These are phyloP conservation scores for Arthrocladium fulminans DNA, from an alignment of 2,329 filamentous ascomycete genomes.

Conservation along the genomic window DNA sequence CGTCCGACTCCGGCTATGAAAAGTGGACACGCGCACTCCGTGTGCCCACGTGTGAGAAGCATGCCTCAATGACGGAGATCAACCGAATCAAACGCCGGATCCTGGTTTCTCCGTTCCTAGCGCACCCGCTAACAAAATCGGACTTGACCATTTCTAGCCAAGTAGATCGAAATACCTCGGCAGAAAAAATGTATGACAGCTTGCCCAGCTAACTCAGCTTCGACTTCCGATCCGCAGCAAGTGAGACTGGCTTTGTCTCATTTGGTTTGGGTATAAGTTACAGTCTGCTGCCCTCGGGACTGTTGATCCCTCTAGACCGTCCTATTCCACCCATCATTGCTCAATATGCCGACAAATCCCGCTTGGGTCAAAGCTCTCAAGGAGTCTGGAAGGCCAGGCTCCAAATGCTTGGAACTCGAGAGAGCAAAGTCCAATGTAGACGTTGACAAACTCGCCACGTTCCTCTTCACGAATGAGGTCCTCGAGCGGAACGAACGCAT, in stretches of 20 bases:
- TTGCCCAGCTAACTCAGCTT: too few relatives aligned
- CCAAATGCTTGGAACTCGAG: constrained; percentile 60
- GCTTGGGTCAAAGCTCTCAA: constrained; percentile 60
- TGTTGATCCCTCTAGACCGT: neutral
- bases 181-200: neutral
- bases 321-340: neutral
- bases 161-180: neutral
- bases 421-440: constrained; percentile 58
- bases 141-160: neutral
- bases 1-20: neutral
- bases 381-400: constrained; percentile 58
- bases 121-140: neutral
- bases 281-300: neutral
- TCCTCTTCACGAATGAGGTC: constrained; percentile 59
- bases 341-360: constrained; percentile 35
- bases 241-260: too few relatives aligned
- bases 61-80: too few relatives aligned
- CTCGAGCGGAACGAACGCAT: constrained; percentile 54
- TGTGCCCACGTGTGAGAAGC: neutral
- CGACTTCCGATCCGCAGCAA: too few relatives aligned
- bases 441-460: constrained; percentile 57
- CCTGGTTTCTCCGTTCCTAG: too few relatives aligned
- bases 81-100: too few relatives aligned
- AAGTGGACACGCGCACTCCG: neutral
- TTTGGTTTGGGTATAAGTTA: neutral